Evolutionary conservation across 1,284 basidiomycete species (phyloP).

Genomic region (Sporisorium reilianum): DNA sequence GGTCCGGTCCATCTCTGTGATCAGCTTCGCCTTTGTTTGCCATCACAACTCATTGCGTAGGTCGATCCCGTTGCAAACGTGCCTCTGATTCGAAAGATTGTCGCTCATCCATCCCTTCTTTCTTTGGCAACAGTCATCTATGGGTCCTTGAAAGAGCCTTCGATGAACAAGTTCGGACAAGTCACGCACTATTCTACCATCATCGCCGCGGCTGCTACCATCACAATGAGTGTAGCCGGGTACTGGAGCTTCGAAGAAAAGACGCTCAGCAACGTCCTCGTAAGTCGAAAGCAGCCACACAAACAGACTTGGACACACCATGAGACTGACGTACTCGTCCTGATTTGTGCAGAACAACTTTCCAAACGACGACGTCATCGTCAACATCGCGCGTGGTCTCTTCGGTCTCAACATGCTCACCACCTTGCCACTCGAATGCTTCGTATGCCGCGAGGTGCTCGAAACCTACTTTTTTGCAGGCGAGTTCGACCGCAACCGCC

Average conservation of each 20-base stretch:
- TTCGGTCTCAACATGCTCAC: slow-evolving; percentile 99
- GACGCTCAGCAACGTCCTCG: slow-evolving; percentile 75
- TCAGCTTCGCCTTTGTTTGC: slow-evolving; percentile 69
- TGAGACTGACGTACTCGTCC: not conserved
- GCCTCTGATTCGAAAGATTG: not conserved
- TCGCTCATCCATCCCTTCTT: not conserved
- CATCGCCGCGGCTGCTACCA: slow-evolving; percentile 63
- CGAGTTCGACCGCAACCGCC: slow-evolving; percentile 73
- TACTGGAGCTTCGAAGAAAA: slow-evolving; percentile 94
- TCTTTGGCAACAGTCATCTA: slow-evolving; percentile 75
- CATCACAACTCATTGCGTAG: slow-evolving; percentile 66
- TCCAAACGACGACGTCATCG: slow-evolving; percentile 63
- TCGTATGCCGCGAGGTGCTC: slow-evolving; percentile 86
- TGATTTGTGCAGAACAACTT: slow-evolving; percentile 60
- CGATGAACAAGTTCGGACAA: slow-evolving; percentile 90
- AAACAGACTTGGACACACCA: not conserved
- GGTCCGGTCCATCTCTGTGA: slow-evolving; percentile 66
- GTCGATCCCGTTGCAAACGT: not conserved
- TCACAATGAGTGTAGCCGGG: slow-evolving; percentile 83
- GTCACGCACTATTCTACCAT: slow-evolving; percentile 80
- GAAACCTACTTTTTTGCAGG: slow-evolving; percentile 64
- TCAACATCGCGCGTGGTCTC: slow-evolving; percentile 87
- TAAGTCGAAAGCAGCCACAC: slow-evolving; percentile 1
- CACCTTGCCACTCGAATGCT: slow-evolving; percentile 89
- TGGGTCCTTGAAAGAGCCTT: slow-evolving; percentile 89